These are phyloP conservation scores for Dillenia suffruticosa DNA, from an alignment of 164 flowering plant species.

Conservation along the genomic window DNA sequence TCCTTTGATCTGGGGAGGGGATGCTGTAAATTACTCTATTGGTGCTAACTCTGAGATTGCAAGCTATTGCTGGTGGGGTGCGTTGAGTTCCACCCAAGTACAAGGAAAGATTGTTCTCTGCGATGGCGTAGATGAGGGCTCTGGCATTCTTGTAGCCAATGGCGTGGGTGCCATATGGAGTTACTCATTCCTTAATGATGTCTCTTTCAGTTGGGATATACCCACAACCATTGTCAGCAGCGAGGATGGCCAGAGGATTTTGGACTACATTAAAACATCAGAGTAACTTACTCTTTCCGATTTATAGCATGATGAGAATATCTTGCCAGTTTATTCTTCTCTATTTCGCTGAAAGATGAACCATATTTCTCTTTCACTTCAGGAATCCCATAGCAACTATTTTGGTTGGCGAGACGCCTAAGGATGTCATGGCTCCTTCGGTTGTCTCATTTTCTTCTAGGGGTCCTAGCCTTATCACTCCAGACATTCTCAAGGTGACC, in stretches of 20 bases:
- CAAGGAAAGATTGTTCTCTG: constrained; percentile 8
- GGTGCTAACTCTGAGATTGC: background rate
- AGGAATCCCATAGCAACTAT: constrained; percentile 8
- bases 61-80: background rate
- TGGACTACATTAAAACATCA: constrained; percentile 5
- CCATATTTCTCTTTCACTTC: background rate
- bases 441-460: constrained; percentile 19
- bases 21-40: constrained; percentile 1
- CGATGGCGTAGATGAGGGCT: background rate
- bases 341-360: no score
- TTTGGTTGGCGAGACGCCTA: background rate
- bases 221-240: background rate
- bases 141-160: background rate
- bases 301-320: no score
- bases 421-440: constrained; percentile 2
- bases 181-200: background rate
- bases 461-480: constrained; percentile 8
- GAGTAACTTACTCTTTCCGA: background rate
- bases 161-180: constrained; percentile 4
- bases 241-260: background rate
- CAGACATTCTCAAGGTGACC: constrained; percentile 10
- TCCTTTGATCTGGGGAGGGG: constrained; percentile 8
- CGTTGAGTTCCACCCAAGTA: background rate
- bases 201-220: background rate
- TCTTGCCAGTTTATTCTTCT: no score